A percentile compares a stretch with the other conserved stretches of the same genome.
Evolutionary conservation across 257 asterid genomes (phyloP).

Genomic region (Nicotiana otophora): DNA sequence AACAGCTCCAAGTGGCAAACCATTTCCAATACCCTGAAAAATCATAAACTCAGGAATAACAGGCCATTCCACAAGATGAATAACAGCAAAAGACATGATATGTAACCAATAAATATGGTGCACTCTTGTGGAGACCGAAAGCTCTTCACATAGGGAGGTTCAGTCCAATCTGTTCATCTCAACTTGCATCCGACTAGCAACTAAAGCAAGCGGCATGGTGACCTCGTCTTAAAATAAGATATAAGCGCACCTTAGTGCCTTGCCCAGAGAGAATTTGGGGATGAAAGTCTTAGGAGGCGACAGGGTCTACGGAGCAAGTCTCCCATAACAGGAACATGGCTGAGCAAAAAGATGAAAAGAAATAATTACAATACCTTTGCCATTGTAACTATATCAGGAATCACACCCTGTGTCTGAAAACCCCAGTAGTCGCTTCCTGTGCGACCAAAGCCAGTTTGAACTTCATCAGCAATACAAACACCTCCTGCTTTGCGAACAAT

Average conservation of each 20-base stretch:
- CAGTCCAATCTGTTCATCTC: neutral
- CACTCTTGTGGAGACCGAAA: neutral
- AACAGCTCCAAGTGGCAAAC: slow-evolving; percentile 96
- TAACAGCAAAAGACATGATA: neutral
- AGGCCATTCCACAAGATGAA: neutral
- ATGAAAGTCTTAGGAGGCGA: neutral
- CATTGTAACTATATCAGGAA: slow-evolving; percentile 97
- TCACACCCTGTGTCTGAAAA: slow-evolving; percentile 84
- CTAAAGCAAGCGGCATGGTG: neutral
- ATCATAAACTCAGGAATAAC: slow-evolving; percentile 7
- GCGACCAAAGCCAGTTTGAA: slow-evolving; percentile 96
- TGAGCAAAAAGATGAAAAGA: neutral
- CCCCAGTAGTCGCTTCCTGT: slow-evolving; percentile 98
- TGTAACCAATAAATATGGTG: neutral
- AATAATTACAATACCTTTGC: slow-evolving; percentile 60
- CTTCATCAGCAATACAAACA: slow-evolving; percentile 97
- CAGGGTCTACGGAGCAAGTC: neutral
- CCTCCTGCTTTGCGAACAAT: slow-evolving; percentile 88
- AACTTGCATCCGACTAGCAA: neutral
- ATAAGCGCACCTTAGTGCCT: neutral
- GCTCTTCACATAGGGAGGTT: neutral
- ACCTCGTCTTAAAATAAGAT: neutral
- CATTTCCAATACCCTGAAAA: slow-evolving; percentile 89
- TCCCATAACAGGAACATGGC: neutral
- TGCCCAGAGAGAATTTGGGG: neutral